Evolutionary conservation across 2,329 filamentous ascomycete genomes (phyloP), one percentile per base, ranked within the genome.

Genomic region (Hypoxylon sp.): DNA sequence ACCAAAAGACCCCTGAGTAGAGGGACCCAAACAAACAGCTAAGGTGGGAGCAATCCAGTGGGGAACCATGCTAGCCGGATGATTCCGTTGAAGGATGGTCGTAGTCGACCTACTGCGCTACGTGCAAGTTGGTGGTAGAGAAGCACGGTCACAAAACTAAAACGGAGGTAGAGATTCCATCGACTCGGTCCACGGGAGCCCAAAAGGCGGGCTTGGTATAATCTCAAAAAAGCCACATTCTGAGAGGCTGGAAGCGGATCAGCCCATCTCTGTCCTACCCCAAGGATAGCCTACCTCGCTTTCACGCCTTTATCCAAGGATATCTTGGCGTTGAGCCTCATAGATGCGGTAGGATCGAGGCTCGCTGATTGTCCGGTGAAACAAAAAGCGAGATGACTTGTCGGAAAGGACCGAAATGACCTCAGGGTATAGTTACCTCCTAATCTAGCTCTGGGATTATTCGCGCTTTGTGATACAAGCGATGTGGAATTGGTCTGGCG

Each of bases 1-100:
- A 59, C 64, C 50, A 26, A 38, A 20, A 22, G 16, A 57, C 65
- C 65, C 65, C 65, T 68, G 65, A 58, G 33, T 33, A 42, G 44
- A n/a, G 40, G 9, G 22, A 45, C 58, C 54, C 57, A 62, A 54
- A 42, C 52, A 65, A 65, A 45, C 26, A 45, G 45, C 36, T 33
- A 42, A 53, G 40, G 45, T 59, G 61, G 58, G 40, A 59, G 51
- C 32, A 40, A 61, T 63, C 57, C 61, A 52, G 67, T 65, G 67
- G 67, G 61, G 67, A 69, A 63, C 59, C 64, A 64, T 62, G 67
- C 52, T 53, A 51, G 44, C 28, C 58, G 54, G 61, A 55, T 58
- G 51, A 56, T 53, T 67, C 66, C 66, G 64, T 56, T 56, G 50
- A 64, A 64, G 54, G 62, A 62, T 49, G 42, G 30, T 46, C 26